Percentiles rank a stretch among this genome's conserved stretches.
phyloP scores from a whole-genome alignment of 768 basidiomycete genomes.

The Lactifluus piperatus region DNA sequence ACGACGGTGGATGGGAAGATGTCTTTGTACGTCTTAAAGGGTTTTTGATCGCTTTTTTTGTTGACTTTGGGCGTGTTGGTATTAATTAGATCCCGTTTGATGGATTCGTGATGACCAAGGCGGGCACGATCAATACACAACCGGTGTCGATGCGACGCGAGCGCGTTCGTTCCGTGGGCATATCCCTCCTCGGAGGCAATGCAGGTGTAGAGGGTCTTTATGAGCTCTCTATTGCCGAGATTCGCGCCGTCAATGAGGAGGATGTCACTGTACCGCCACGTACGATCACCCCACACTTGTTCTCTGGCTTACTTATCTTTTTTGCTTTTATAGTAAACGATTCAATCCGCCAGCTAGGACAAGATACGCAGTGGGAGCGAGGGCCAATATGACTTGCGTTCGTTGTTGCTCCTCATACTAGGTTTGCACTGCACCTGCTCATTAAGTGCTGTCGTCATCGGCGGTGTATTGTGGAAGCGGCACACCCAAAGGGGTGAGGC shows the following conservation, averaged over 20 bases:
- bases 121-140: constrained; percentile 57
- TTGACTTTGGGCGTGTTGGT: too few relatives aligned
- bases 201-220: constrained; percentile 65
- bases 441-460: background rate
- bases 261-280: constrained; percentile 35
- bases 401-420: background rate
- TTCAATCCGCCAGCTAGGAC: background rate
- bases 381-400: constrained; percentile 6
- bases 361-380: background rate
- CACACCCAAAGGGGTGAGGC: too few relatives aligned
- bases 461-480: too few relatives aligned
- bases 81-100: constrained; percentile 64
- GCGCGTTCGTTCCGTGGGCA: constrained; percentile 71
- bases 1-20: constrained; percentile 70
- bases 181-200: constrained; percentile 82
- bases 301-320: background rate
- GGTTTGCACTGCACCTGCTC: background rate
- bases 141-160: constrained; percentile 73
- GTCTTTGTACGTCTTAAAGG: constrained; percentile 58
- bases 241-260: constrained; percentile 74
- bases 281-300: constrained; percentile 16
- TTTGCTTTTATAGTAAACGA: background rate
- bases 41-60: constrained; percentile 9
- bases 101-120: constrained; percentile 66
- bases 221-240: constrained; percentile 75